Percentiles rank a stretch among this genome's conserved stretches.
phyloP scores from a whole-genome alignment of 1,139 yeast genomes.

The Hyphopichia fennica region DNA sequence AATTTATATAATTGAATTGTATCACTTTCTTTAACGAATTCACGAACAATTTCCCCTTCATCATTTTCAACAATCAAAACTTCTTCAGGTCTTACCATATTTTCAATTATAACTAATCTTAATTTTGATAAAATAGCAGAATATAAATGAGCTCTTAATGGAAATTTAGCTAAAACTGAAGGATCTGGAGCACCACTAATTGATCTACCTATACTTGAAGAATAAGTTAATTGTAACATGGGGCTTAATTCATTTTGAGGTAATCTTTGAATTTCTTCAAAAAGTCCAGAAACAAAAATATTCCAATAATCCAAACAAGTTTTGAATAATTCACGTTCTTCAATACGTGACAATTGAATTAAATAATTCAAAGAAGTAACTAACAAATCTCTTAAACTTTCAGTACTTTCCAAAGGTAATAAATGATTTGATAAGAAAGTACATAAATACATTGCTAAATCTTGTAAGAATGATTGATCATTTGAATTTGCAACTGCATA shows the following conservation, averaged over 20 bases:
- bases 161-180: conserved; percentile 67
- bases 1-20: conserved; percentile 93
- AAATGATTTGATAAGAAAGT: conserved; percentile 82
- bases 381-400: conserved; percentile 57
- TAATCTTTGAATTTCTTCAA: conserved; percentile 78
- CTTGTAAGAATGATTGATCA: conserved; percentile 94
- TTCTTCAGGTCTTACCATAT: conserved; percentile 98
- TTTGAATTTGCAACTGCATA: conserved; percentile 75
- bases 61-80: conserved; percentile 95
- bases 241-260: conserved; percentile 76
- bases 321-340: conserved; percentile 93
- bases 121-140: conserved; percentile 72
- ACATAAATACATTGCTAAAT: conserved; percentile 88
- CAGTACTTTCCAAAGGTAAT: conserved; percentile 66
- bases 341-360: conserved; percentile 83
- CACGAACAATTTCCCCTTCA: conserved; percentile 98
- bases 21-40: conserved; percentile 94
- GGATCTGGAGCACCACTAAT: conserved; percentile 89
- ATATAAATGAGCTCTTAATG: conserved; percentile 85
- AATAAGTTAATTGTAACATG: conserved; percentile 67
- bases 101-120: conserved; percentile 88
- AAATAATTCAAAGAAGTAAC: conserved; percentile 77
- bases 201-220: conserved; percentile 45
- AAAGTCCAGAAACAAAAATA: conserved; percentile 74
- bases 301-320: conserved; percentile 96